These are phyloP conservation scores for Apiotrichum mycotoxinovorans DNA, from an alignment of 1,284 basidiomycete species.

Conservation along the genomic window DNA sequence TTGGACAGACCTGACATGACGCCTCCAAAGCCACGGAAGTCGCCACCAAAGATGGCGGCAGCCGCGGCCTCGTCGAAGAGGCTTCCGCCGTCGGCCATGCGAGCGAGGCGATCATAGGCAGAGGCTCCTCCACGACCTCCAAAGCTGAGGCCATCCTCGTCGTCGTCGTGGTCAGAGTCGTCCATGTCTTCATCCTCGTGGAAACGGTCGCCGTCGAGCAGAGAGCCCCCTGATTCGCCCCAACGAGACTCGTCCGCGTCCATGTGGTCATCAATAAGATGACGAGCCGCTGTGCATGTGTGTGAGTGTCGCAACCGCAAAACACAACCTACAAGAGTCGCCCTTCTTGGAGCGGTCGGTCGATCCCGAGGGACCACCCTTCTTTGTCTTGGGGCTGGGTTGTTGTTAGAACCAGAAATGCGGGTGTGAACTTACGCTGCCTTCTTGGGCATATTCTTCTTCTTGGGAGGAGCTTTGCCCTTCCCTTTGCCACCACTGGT, in stretches of 20 bases:
- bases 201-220: slow-evolving; percentile 42
- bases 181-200: slow-evolving; percentile 73
- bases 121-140: slow-evolving; percentile 14
- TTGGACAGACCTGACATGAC: slow-evolving; percentile 82
- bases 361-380: slow-evolving; percentile 17
- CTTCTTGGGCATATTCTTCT: slow-evolving; percentile 42
- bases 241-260: slow-evolving; percentile 55
- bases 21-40: slow-evolving; percentile 63
- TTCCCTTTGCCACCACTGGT: slow-evolving; percentile 27
- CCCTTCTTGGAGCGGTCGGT: slow-evolving; percentile 40
- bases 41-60: slow-evolving; percentile 60
- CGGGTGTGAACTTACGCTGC: slow-evolving; percentile 23
- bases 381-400: slow-evolving; percentile 31
- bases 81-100: slow-evolving; percentile 52
- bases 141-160: slow-evolving; percentile 53
- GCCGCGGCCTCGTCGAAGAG: slow-evolving; percentile 67
- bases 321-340: slow-evolving; percentile 23
- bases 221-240: slow-evolving; percentile 31
- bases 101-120: slow-evolving; percentile 41
- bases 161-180: slow-evolving; percentile 56
- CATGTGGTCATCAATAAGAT: slow-evolving; percentile 64
- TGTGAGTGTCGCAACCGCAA: background rate
- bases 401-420: background rate
- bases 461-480: slow-evolving; percentile 30
- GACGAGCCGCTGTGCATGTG: slow-evolving; percentile 43